Evolutionary conservation across 768 basidiomycete genomes (phyloP).

Genomic region (Suillus tomentosus): DNA sequence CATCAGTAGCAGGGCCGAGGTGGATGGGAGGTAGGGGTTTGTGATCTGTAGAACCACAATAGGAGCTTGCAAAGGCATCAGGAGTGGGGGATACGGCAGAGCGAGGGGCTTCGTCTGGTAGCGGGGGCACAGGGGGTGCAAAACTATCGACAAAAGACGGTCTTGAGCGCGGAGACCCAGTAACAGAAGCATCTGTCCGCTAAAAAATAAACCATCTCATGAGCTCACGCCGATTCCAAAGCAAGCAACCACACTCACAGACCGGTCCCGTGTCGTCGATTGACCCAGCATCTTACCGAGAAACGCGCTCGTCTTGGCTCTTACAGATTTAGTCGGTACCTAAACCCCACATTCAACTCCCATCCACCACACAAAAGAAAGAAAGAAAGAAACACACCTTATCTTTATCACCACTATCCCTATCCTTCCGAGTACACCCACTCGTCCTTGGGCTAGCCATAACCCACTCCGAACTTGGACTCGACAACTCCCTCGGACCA

Average conservation of each 20-base stretch:
- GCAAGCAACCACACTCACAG: slow-evolving; percentile 43
- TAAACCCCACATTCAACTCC: slow-evolving; percentile 33
- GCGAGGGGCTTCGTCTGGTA: slow-evolving; percentile 48
- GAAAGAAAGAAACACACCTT: slow-evolving; percentile 46
- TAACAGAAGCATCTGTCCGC: slow-evolving; percentile 56
- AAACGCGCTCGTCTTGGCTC: slow-evolving; percentile 80
- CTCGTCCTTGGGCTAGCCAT: slow-evolving; percentile 46
- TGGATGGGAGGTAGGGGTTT: slow-evolving; percentile 71
- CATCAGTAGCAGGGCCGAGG: slow-evolving; percentile 39
- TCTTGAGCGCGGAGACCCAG: slow-evolving; percentile 27
- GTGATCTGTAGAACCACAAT: slow-evolving; percentile 37
- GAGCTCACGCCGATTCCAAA: not conserved
- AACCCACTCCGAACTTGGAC: slow-evolving; percentile 49
- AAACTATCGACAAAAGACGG: slow-evolving; percentile 38
- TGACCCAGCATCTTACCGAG: slow-evolving; percentile 79
- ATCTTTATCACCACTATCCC: slow-evolving; percentile 25
- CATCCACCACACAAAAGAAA: slow-evolving; percentile 1
- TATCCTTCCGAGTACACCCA: slow-evolving; percentile 37
- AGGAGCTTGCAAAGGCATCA: slow-evolving; percentile 50
- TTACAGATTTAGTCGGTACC: slow-evolving; percentile 60
- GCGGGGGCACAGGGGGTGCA: slow-evolving; percentile 44
- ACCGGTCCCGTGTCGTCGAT: slow-evolving; percentile 64
- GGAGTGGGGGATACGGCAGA: slow-evolving; percentile 46
- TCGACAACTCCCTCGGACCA: slow-evolving; percentile 30
- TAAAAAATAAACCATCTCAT: slow-evolving; percentile 23